Percentiles rank a stretch among this genome's conserved stretches.
These are phyloP conservation scores for Raddia distichophylla DNA, from an alignment of 176 grass and related monocot species.

Conservation along the genomic window DNA sequence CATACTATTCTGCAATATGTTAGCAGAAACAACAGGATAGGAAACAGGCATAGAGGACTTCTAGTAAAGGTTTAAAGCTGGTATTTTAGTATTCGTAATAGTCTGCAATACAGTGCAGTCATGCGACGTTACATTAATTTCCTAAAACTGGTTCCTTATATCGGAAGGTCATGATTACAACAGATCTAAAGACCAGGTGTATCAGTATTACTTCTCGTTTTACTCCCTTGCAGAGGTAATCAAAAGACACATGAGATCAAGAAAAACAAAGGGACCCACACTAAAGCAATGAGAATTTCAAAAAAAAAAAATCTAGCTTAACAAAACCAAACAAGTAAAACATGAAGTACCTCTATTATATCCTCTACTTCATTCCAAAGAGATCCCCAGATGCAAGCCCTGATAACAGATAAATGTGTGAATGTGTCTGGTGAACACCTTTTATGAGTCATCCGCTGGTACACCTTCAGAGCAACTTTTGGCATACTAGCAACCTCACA, in stretches of 20 bases:
- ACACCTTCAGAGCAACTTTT: constrained; percentile 74
- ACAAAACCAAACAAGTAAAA: constrained; percentile 18
- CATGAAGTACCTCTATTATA: constrained; percentile 68
- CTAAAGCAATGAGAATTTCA: not conserved
- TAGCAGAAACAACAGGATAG: not conserved
- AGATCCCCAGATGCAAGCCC: constrained; percentile 85
- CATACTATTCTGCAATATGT: not conserved
- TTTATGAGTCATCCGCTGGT: constrained; percentile 65
- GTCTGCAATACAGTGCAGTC: not conserved
- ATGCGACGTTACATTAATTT: not conserved
- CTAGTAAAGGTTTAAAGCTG: not conserved
- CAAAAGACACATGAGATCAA: not conserved
- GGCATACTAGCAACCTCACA: constrained; percentile 76
- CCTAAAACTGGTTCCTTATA: not conserved
- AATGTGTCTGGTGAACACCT: constrained; percentile 71
- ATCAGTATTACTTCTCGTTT: not conserved
- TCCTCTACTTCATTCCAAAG: constrained; percentile 84
- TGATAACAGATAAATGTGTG: constrained; percentile 81
- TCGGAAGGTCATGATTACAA: not conserved
- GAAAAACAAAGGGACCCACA: not conserved
- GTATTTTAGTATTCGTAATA: not conserved
- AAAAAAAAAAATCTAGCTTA: not conserved
- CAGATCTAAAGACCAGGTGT: not conserved
- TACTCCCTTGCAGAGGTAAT: not conserved
- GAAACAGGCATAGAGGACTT: not conserved